Evolutionary conservation across 768 basidiomycete genomes (phyloP).

Genomic region (Filobasidium wieringae): DNA sequence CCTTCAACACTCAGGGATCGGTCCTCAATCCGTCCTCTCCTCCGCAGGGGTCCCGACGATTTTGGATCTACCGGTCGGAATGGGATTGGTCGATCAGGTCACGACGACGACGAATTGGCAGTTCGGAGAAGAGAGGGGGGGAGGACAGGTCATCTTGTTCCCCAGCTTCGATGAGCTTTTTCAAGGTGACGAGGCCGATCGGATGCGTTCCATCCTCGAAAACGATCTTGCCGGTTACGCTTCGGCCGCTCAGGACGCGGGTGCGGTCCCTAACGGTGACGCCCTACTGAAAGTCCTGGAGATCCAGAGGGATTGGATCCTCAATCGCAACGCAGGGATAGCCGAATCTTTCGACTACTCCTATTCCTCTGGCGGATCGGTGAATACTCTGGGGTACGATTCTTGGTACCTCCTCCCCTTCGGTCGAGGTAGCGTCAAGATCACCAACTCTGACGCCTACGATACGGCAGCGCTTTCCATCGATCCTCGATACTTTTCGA

Average conservation of each 20-base stretch:
- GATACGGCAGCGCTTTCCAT: slow-evolving; percentile 7
- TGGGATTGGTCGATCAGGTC: slow-evolving; percentile 31
- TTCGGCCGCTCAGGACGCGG: slow-evolving; percentile 22
- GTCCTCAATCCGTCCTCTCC: slow-evolving; percentile 18
- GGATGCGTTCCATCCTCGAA: slow-evolving; percentile 19
- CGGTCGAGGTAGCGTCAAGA: slow-evolving; percentile 26
- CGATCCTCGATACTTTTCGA: slow-evolving; percentile 27
- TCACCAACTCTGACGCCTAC: slow-evolving; percentile 25
- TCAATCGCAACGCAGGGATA: slow-evolving; percentile 24
- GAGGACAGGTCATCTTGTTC: slow-evolving; percentile 19
- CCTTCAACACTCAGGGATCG: slow-evolving; percentile 32
- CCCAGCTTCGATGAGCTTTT: slow-evolving; percentile 24
- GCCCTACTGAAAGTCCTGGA: slow-evolving; percentile 23
- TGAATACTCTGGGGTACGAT: slow-evolving; percentile 18
- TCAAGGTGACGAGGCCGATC: slow-evolving; percentile 16
- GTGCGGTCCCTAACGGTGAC: slow-evolving; percentile 18
- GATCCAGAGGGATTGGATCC: slow-evolving; percentile 30
- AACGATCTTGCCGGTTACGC: slow-evolving; percentile 27
- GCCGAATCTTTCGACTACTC: slow-evolving; percentile 18
- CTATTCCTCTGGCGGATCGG: not conserved
- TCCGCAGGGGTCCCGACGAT: slow-evolving; percentile 21
- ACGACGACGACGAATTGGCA: slow-evolving; percentile 24
- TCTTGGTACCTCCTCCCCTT: slow-evolving; percentile 32
- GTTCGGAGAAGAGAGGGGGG: slow-evolving; percentile 16
- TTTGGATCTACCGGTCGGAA: slow-evolving; percentile 28